Conservation (phyloP, 2,329 filamentous ascomycete genomes). For the Bipolaris cookei region DNA sequence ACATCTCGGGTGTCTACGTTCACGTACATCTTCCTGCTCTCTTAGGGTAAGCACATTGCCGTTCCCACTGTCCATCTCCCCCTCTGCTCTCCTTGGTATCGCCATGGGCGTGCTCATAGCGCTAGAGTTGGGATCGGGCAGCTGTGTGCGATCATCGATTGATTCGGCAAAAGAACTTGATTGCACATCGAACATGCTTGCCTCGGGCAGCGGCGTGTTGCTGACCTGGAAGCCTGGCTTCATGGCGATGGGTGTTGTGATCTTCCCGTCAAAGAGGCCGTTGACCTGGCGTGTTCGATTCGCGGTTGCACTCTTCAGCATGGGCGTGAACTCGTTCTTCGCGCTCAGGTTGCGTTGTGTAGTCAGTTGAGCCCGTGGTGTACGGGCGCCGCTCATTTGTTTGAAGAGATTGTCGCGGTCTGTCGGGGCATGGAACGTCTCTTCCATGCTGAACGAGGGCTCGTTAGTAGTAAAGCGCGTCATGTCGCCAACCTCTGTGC, state of each 20-base stretch:
- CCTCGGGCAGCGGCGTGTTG: constrained; percentile 77
- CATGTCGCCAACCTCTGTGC: constrained; percentile 82
- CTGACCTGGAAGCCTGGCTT: constrained; percentile 68
- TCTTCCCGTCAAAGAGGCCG: constrained; percentile 46
- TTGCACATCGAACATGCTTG: constrained; percentile 63
- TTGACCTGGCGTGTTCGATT: constrained; percentile 60
- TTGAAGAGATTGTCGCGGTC: constrained; percentile 74
- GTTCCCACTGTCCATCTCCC: constrained; percentile 74
- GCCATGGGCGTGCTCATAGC: constrained; percentile 79
- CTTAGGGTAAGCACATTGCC: constrained; percentile 90
- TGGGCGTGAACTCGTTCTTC: constrained; percentile 86
- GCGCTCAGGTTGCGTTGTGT: constrained; percentile 59
- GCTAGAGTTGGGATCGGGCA: constrained; percentile 81
- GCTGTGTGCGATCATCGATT: constrained; percentile 69
- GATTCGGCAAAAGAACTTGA: constrained; percentile 61
- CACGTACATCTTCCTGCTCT: constrained; percentile 84
- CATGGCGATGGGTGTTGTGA: constrained; percentile 69
- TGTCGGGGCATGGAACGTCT: constrained; percentile 81
- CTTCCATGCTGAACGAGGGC: constrained; percentile 84
- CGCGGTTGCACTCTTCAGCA: constrained; percentile 83
- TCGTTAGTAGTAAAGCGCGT: constrained; percentile 72
- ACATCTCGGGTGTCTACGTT: neutral
- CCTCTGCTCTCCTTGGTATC: constrained; percentile 68
- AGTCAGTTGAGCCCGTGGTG: constrained; percentile 76
- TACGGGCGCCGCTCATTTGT: constrained; percentile 70